These are phyloP conservation scores for Sordariomycetes sp. DNA, from an alignment of 2,329 filamentous ascomycete species.

Conservation along the genomic window DNA sequence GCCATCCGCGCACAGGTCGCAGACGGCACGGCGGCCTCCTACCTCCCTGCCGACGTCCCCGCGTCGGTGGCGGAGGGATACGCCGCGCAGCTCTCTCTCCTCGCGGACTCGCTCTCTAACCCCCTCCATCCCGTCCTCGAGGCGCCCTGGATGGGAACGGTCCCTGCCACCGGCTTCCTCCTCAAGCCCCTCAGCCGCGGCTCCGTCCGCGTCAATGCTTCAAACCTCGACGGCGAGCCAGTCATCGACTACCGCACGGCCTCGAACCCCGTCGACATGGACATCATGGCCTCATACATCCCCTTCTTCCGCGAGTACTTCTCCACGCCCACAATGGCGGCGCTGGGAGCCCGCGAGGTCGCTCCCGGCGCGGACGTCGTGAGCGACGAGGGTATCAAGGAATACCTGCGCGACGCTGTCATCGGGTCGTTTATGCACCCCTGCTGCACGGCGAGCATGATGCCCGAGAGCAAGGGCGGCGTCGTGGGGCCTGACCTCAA, in stretches of 20 bases:
- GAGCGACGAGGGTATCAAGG: constrained; percentile 5
- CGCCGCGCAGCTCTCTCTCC: constrained; percentile 12
- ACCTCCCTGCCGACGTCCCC: constrained; percentile 9
- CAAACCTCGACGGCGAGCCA: constrained; percentile 12
- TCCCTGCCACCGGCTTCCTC: constrained; percentile 11
- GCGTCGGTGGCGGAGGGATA: constrained; percentile 12
- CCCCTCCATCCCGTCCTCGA: constrained; percentile 16
- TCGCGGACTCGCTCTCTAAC: constrained; percentile 14
- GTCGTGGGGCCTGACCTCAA: constrained; percentile 18
- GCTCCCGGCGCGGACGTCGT: constrained; percentile 13
- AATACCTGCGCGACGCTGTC: constrained; percentile 13
- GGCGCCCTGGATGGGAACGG: constrained; percentile 13
- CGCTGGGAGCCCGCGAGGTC: constrained; percentile 10
- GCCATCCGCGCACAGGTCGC: constrained; percentile 12
- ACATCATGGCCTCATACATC: constrained; percentile 17
- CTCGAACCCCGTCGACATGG: constrained; percentile 20
- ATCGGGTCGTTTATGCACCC: constrained; percentile 25
- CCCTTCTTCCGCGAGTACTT: constrained; percentile 15
- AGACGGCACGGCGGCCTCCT: constrained; percentile 9
- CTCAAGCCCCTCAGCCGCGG: constrained; percentile 21
- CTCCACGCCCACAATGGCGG: not conserved
- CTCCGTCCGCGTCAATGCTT: constrained; percentile 14
- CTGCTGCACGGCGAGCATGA: constrained; percentile 29
- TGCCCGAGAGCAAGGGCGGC: constrained; percentile 21
- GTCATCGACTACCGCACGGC: constrained; percentile 19